phyloP scores from a whole-genome alignment of 1,284 basidiomycete genomes.

The Cutaneotrichosporon sp. region DNA sequence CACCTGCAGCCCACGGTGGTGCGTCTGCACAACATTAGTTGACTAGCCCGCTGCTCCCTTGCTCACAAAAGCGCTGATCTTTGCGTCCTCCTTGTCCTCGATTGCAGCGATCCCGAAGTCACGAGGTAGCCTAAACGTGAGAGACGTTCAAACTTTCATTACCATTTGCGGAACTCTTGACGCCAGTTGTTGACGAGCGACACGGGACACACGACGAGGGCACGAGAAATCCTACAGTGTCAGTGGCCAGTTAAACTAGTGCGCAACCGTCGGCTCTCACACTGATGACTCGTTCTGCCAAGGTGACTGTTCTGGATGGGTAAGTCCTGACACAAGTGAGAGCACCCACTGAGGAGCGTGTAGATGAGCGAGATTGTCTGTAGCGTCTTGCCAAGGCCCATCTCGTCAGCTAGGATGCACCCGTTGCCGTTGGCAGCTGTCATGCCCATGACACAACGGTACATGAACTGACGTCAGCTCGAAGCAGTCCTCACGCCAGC shows the following conservation, averaged over 20 bases:
- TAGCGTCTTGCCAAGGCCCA: constrained; percentile 87
- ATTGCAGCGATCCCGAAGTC: constrained; percentile 61
- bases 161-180: constrained; percentile 93
- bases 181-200: constrained; percentile 96
- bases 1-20: constrained; percentile 67
- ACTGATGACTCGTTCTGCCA: constrained; percentile 58
- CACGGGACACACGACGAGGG: constrained; percentile 89
- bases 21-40: too few species aligned
- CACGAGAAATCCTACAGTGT: constrained; percentile 59
- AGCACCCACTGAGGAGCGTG: constrained; percentile 78
- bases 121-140: constrained; percentile 7
- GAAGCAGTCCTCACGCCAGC: constrained; percentile 2
- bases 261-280: too few species aligned
- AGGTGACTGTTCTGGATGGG: constrained; percentile 62
- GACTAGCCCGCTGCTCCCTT: constrained; percentile 54
- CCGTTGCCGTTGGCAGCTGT: constrained; percentile 75
- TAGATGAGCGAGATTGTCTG: constrained; percentile 82
- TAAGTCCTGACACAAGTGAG: constrained; percentile 15
- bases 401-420: constrained; percentile 95
- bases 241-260: not conserved
- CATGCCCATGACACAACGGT: constrained; percentile 93
- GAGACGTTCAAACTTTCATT: not conserved
- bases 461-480: constrained; percentile 65
- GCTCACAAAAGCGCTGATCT: constrained; percentile 68
- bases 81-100: constrained; percentile 63